Percentiles rank a stretch among this genome's conserved stretches.
phyloP scores from a whole-genome alignment of 352 stramenopile genomes.

The Globisporangium paroecandrum region DNA sequence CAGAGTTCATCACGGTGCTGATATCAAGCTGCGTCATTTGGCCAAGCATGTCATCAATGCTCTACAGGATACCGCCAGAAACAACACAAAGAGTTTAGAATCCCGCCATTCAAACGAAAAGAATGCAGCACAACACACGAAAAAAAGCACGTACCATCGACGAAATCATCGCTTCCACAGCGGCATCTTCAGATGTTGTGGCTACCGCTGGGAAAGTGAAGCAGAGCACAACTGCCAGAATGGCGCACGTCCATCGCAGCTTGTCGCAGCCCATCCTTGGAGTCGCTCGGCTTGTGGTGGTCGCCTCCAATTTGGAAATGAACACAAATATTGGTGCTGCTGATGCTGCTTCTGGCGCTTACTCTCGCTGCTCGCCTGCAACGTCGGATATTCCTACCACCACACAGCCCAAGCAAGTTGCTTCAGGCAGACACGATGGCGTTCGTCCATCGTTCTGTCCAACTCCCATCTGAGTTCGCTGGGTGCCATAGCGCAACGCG shows the following conservation, averaged over 20 bases:
- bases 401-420: not conserved
- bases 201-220: not conserved
- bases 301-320: slow-evolving; percentile 4
- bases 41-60: slow-evolving; percentile 57
- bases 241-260: not conserved
- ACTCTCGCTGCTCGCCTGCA: not conserved
- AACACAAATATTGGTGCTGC: not conserved
- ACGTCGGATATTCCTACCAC: not conserved
- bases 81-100: not conserved
- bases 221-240: not conserved
- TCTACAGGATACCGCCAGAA: slow-evolving; percentile 8
- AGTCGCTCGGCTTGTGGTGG: not conserved
- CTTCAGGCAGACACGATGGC: not conserved
- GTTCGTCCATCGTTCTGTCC: slow-evolving; percentile 3
- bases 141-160: slow-evolving; percentile 12
- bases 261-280: slow-evolving; percentile 4
- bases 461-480: slow-evolving; percentile 5
- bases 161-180: slow-evolving; percentile 11
- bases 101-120: not conserved
- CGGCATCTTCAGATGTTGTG: not conserved
- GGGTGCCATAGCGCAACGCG: not conserved
- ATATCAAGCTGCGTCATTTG: slow-evolving; percentile 93
- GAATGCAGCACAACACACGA: not conserved
- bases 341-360: not conserved
- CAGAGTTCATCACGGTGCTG: slow-evolving; percentile 60